phyloP scores from a whole-genome alignment of 1,284 basidiomycete genomes.

The Ceratobasidium sp. region DNA sequence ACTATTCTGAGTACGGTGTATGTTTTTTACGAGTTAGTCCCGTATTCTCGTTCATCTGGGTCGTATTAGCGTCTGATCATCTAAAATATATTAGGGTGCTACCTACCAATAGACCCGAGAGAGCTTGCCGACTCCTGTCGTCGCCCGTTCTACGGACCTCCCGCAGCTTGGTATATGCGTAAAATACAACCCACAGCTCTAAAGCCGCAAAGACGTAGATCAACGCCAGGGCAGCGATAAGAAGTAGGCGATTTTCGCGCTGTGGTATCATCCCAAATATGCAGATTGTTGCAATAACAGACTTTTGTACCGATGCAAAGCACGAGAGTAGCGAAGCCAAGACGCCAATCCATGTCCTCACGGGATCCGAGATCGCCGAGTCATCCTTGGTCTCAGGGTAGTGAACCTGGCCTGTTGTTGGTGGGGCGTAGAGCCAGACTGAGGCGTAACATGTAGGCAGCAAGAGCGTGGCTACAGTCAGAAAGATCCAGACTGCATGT shows the following conservation, averaged over 20 bases:
- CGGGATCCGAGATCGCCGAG: neutral
- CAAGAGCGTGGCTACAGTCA: neutral
- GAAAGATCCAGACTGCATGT: neutral
- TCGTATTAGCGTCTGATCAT: too few relatives aligned
- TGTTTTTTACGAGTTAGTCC: too few relatives aligned
- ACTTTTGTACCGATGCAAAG: neutral
- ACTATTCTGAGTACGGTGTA: too few relatives aligned
- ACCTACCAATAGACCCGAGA: too few relatives aligned
- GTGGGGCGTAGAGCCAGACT: neutral
- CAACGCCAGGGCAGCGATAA: neutral
- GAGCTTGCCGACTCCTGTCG: too few relatives aligned
- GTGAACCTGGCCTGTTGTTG: neutral
- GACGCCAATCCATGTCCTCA: too few relatives aligned
- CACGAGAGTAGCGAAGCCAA: neutral
- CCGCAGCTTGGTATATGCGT: neutral
- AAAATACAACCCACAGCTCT: neutral
- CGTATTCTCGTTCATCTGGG: too few relatives aligned
- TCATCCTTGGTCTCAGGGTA: neutral
- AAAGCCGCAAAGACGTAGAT: neutral
- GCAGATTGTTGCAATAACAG: neutral
- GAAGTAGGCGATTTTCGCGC: neutral
- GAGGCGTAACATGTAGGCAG: neutral
- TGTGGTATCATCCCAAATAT: neutral
- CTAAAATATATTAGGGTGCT: too few relatives aligned
- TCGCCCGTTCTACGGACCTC: neutral